These are phyloP conservation scores for Yamadazyma blattariae DNA, from an alignment of 1,139 yeast genomes.

Conservation along the genomic window DNA sequence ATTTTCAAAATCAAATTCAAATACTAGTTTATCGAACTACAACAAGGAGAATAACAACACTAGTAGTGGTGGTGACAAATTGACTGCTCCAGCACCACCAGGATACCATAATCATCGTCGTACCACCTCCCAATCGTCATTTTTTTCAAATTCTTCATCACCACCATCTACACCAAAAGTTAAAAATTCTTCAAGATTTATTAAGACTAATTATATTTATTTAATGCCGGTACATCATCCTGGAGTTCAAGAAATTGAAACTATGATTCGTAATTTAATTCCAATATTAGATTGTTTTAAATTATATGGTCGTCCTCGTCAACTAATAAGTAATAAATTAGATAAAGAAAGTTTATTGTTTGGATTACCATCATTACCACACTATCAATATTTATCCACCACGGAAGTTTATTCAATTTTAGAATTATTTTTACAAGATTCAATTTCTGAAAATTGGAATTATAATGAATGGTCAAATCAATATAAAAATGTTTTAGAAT, in stretches of 20 bases:
- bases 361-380: slow-evolving; percentile 58
- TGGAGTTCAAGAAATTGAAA: slow-evolving; percentile 54
- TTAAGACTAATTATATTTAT: slow-evolving; percentile 36
- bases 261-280: slow-evolving; percentile 52
- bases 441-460: slow-evolving; percentile 35
- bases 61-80: too few relatives aligned
- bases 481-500: slow-evolving; percentile 42
- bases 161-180: slow-evolving; percentile 16
- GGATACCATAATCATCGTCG: slow-evolving; percentile 18
- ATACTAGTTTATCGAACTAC: too few relatives aligned
- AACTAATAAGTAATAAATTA: slow-evolving; percentile 44
- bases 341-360: slow-evolving; percentile 47
- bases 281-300: slow-evolving; percentile 54
- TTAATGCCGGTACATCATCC: slow-evolving; percentile 56
- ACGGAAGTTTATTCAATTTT: slow-evolving; percentile 37
- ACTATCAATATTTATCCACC: slow-evolving; percentile 45
- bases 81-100: too few relatives aligned
- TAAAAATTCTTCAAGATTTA: slow-evolving; percentile 23
- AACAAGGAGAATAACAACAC: too few relatives aligned
- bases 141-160: slow-evolving; percentile 16
- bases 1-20: too few relatives aligned
- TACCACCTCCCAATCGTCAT: slow-evolving; percentile 19
- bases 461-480: slow-evolving; percentile 20
- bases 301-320: slow-evolving; percentile 54
- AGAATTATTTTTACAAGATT: slow-evolving; percentile 24